Percentiles rank a stretch among this genome's conserved stretches.
phyloP scores from a whole-genome alignment of 2,329 filamentous ascomycete species.

The Fusarium subglutinans region DNA sequence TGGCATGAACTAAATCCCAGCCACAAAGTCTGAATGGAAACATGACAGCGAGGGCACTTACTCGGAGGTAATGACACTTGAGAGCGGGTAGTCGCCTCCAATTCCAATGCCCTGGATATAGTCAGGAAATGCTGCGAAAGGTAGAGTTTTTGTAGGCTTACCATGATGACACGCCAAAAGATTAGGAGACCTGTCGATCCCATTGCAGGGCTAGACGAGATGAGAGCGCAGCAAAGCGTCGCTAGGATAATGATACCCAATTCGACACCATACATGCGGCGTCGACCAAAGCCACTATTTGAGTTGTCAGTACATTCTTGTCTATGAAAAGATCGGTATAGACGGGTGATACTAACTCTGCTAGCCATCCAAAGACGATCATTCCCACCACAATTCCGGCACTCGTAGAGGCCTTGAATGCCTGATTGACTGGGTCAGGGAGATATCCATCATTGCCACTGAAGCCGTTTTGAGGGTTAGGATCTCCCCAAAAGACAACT shows the following conservation, averaged over 20 bases:
- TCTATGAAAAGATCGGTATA: not conserved
- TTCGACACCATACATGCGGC: conserved; percentile 85
- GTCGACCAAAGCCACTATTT: conserved; percentile 69
- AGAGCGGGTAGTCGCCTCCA: conserved; percentile 84
- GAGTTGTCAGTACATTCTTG: conserved; percentile 21
- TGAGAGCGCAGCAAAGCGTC: conserved; percentile 73
- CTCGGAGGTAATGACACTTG: conserved; percentile 80
- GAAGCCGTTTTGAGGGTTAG: conserved; percentile 54
- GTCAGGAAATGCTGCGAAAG: conserved; percentile 16
- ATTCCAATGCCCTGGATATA: conserved; percentile 70
- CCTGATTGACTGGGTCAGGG: conserved; percentile 72
- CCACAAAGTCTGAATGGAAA: conserved; percentile 21
- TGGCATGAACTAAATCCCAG: conserved; percentile 2
- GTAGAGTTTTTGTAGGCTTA: conserved; percentile 39
- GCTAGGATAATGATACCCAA: conserved; percentile 76
- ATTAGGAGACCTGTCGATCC: conserved; percentile 69
- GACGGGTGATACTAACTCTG: conserved; percentile 61
- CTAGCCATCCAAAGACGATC: conserved; percentile 78
- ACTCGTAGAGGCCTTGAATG: conserved; percentile 83
- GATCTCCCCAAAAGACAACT: conserved; percentile 76
- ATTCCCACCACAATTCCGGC: conserved; percentile 83
- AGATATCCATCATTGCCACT: conserved; percentile 65
- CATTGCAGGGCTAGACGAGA: conserved; percentile 68
- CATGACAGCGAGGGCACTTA: conserved; percentile 41
- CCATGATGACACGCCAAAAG: conserved; percentile 81